A percentile compares a stretch with the other conserved stretches of the same genome.
phyloP scores from a whole-genome alignment of 2,329 filamentous ascomycete genomes.

The Xylogone sp. region DNA sequence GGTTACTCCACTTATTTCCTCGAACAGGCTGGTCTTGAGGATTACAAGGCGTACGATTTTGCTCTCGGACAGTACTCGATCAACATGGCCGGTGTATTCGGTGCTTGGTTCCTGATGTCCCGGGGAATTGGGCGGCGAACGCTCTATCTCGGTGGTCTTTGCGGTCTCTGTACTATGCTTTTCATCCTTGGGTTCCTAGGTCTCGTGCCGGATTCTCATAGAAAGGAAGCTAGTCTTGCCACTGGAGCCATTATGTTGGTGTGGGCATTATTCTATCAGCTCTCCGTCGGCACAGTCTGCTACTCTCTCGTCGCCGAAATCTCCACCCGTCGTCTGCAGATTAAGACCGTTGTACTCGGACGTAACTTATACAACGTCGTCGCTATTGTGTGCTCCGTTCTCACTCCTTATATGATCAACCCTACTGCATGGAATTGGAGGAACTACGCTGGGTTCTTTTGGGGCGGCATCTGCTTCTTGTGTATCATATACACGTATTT shows the following conservation, averaged over 20 bases:
- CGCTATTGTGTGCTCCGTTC: constrained; percentile 73
- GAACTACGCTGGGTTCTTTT: constrained; percentile 74
- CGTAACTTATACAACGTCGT: constrained; percentile 71
- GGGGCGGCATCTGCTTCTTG: constrained; percentile 65
- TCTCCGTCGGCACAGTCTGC: constrained; percentile 83
- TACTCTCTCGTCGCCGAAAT: constrained; percentile 86
- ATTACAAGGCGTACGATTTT: constrained; percentile 49
- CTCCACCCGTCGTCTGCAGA: constrained; percentile 76
- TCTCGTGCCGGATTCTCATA: constrained; percentile 26
- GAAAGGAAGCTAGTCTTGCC: constrained; percentile 18
- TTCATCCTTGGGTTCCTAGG: constrained; percentile 73
- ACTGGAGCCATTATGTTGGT: constrained; percentile 65
- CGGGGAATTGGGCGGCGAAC: constrained; percentile 43
- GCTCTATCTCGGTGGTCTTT: constrained; percentile 47
- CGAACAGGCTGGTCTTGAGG: constrained; percentile 49
- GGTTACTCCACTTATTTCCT: constrained; percentile 62
- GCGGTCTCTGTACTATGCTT: constrained; percentile 54
- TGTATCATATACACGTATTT: constrained; percentile 70
- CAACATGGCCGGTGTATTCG: constrained; percentile 48
- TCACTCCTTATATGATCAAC: constrained; percentile 93
- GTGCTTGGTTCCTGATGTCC: constrained; percentile 48
- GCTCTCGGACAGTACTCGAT: constrained; percentile 46
- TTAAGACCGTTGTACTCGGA: constrained; percentile 87
- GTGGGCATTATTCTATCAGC: constrained; percentile 80
- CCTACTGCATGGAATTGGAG: constrained; percentile 82